These are phyloP conservation scores for Brassica balearica DNA, from an alignment of 441 rosid genomes.

Conservation along the genomic window DNA sequence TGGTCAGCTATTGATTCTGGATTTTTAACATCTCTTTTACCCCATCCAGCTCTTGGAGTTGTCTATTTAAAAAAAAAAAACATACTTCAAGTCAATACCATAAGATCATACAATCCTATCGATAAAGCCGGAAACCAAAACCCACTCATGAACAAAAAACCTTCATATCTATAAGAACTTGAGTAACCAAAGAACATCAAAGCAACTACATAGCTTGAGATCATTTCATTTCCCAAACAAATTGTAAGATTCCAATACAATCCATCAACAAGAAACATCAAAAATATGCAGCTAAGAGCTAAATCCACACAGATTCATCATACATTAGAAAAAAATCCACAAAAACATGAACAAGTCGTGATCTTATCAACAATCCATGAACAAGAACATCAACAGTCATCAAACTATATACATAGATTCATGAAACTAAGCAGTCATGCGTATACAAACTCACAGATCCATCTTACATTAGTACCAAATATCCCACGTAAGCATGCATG, in stretches of 20 bases:
- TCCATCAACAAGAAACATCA: background rate
- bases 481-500: background rate
- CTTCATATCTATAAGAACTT: background rate
- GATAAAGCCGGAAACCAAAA: background rate
- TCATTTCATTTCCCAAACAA: background rate
- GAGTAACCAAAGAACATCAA: background rate
- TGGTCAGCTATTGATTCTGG: slow-evolving; percentile 94
- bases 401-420: background rate
- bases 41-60: slow-evolving; percentile 89
- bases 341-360: background rate
- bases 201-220: background rate
- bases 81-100: background rate
- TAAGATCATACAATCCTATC: background rate
- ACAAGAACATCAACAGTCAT: background rate
- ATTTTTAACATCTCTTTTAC: slow-evolving; percentile 65
- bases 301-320: background rate
- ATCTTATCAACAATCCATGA: background rate
- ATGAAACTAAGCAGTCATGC: background rate
- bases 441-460: background rate
- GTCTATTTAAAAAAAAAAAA: slow-evolving; percentile 47
- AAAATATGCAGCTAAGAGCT: background rate
- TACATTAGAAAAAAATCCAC: background rate
- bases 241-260: background rate
- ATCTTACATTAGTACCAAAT: background rate
- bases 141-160: background rate